phyloP scores from a whole-genome alignment of 208 protist species.

The Balamuthia mandrillaris region DNA sequence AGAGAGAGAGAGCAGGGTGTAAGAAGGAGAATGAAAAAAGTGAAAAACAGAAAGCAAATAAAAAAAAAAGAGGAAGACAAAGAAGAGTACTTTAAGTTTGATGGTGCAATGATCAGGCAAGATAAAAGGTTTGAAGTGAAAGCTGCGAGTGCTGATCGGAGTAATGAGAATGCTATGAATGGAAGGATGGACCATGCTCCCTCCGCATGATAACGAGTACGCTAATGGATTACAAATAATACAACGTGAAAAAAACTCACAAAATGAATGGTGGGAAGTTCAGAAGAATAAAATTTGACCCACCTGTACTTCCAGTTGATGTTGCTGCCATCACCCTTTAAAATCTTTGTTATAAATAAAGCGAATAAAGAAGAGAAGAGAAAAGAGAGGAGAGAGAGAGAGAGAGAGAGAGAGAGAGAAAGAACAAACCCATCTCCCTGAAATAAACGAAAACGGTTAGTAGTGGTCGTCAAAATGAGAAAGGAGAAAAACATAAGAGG shows the following conservation, averaged over 20 bases:
- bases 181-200: not conserved
- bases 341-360: too few species aligned
- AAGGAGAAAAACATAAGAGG: not conserved
- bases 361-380: too few species aligned
- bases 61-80: not conserved
- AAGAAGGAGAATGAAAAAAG: not conserved
- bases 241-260: too few species aligned
- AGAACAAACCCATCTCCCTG: conserved; percentile 27
- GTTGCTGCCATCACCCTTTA: not conserved
- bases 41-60: not conserved
- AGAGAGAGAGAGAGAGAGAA: too few species aligned
- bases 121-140: not conserved
- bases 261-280: too few species aligned
- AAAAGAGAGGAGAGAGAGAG: too few species aligned
- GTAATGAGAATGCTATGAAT: not conserved
- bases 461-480: too few species aligned
- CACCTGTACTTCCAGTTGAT: not conserved
- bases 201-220: conserved; percentile 5
- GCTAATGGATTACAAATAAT: too few species aligned
- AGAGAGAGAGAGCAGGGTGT: not conserved
- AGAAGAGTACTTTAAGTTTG: not conserved
- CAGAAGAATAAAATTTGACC: too few species aligned
- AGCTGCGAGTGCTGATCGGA: not conserved
- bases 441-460: not conserved
- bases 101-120: not conserved